Evolutionary conservation across 1,139 yeast genomes (phyloP).

Genomic region (Fermentozyma sake): DNA sequence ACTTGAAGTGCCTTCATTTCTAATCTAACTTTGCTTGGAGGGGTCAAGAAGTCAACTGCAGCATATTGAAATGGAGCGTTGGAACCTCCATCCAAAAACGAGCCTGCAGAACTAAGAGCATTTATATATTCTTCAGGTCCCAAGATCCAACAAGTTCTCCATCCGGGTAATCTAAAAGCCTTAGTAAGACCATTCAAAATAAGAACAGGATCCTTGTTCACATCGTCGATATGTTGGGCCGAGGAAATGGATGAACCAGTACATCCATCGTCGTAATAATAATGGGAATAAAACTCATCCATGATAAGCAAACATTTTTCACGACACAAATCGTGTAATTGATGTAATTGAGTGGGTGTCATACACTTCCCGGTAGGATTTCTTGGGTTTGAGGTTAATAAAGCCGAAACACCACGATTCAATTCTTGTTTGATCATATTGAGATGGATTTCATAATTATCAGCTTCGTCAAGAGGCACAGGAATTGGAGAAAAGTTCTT

Average conservation of each 20-base stretch:
- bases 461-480: conserved; percentile 58
- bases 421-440: conserved; percentile 53
- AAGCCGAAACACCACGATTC: conserved; percentile 59
- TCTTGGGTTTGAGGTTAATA: conserved; percentile 61
- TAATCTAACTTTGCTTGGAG: conserved; percentile 47
- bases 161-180: conserved; percentile 64
- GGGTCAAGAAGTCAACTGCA: conserved; percentile 56
- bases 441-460: conserved; percentile 56
- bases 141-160: conserved; percentile 67
- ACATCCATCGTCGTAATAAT: conserved; percentile 57
- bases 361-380: conserved; percentile 64
- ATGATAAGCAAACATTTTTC: conserved; percentile 55
- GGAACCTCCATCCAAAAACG: conserved; percentile 63
- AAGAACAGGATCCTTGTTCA: conserved; percentile 58
- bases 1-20: conserved; percentile 61
- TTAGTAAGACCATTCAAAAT: conserved; percentile 63
- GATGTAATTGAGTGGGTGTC: conserved; percentile 46
- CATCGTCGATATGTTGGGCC: conserved; percentile 54
- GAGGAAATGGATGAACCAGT: conserved; percentile 55
- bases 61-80: conserved; percentile 65
- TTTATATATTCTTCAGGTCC: conserved; percentile 63
- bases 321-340: conserved; percentile 55
- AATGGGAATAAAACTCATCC: conserved; percentile 67
- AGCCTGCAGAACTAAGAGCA: conserved; percentile 60
- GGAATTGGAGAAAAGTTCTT: conserved; percentile 68